phyloP scores from a whole-genome alignment of 495 filamentous ascomycete genomes.

The Lasiosphaeris hirsuta region DNA sequence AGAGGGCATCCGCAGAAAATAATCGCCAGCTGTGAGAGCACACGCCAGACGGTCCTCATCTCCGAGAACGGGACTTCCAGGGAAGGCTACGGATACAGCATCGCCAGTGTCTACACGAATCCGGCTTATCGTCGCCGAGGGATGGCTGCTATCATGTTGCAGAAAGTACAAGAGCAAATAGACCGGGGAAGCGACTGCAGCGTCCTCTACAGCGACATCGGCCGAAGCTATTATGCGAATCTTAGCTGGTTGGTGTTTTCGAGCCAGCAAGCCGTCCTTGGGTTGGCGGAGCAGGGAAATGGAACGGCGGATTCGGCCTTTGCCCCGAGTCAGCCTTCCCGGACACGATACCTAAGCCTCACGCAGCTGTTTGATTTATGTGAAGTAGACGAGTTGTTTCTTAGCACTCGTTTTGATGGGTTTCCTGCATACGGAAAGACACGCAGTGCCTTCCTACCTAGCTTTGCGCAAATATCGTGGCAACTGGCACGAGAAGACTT shows the following conservation, averaged over 20 bases:
- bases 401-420: constrained; percentile 31
- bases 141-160: constrained; percentile 64
- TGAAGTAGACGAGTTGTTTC: constrained; percentile 46
- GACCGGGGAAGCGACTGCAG: constrained; percentile 54
- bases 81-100: constrained; percentile 65
- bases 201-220: constrained; percentile 85
- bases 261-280: constrained; percentile 53
- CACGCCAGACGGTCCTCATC: constrained; percentile 66
- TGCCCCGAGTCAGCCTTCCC: constrained; percentile 8
- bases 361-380: constrained; percentile 54
- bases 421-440: constrained; percentile 31
- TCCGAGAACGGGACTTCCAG: constrained; percentile 31
- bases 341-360: constrained; percentile 33
- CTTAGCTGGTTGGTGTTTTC: constrained; percentile 72
- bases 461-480: constrained; percentile 70
- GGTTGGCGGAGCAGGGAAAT: too few relatives aligned
- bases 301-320: constrained; percentile 10
- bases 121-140: constrained; percentile 66
- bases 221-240: constrained; percentile 75
- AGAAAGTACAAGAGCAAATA: constrained; percentile 41
- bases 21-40: constrained; percentile 76
- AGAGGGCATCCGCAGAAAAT: constrained; percentile 42
- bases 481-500: constrained; percentile 81
- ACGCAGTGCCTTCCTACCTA: constrained; percentile 66
- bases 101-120: constrained; percentile 80